These are phyloP conservation scores for Primulina eburnea DNA, from an alignment of 257 asterid species.

Conservation along the genomic window DNA sequence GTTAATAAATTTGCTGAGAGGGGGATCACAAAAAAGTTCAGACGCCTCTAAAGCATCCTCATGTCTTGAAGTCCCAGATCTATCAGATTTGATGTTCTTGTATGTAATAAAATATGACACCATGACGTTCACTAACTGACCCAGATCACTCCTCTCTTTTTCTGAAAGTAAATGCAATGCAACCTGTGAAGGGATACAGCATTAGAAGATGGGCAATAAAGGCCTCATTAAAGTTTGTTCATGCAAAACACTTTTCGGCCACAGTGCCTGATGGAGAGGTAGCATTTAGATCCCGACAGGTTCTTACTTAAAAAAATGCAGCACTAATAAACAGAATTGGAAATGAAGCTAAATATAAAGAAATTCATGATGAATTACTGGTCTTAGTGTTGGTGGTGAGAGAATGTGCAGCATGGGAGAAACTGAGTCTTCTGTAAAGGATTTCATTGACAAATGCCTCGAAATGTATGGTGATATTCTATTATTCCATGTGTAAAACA, in stretches of 20 bases:
- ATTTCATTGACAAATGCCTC: slow-evolving; percentile 79
- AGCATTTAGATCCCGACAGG: slow-evolving; percentile 6
- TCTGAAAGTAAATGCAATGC: slow-evolving; percentile 83
- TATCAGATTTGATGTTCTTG: slow-evolving; percentile 63
- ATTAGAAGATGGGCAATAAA: slow-evolving; percentile 22
- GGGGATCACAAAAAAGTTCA: slow-evolving; percentile 74
- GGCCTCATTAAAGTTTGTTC: not conserved
- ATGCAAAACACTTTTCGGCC: not conserved
- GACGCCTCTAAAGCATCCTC: slow-evolving; percentile 58
- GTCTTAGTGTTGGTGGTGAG: slow-evolving; percentile 80
- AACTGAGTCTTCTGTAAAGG: slow-evolving; percentile 74
- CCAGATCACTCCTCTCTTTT: slow-evolving; percentile 58
- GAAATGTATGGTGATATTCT: slow-evolving; percentile 72
- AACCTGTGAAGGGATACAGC: slow-evolving; percentile 51
- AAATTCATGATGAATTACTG: slow-evolving; percentile 50
- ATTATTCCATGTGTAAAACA: slow-evolving; percentile 70
- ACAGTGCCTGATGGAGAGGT: not conserved
- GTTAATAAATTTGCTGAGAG: slow-evolving; percentile 53
- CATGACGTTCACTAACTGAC: slow-evolving; percentile 68
- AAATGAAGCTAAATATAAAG: slow-evolving; percentile 15
- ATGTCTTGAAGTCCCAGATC: slow-evolving; percentile 40
- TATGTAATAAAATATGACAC: slow-evolving; percentile 80
- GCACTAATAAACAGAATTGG: not conserved
- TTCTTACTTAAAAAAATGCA: slow-evolving; percentile 4
- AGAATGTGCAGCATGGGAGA: slow-evolving; percentile 80